Evolutionary conservation across 78 protist species (phyloP).

Genomic region (Creolimax fragrantissima): DNA sequence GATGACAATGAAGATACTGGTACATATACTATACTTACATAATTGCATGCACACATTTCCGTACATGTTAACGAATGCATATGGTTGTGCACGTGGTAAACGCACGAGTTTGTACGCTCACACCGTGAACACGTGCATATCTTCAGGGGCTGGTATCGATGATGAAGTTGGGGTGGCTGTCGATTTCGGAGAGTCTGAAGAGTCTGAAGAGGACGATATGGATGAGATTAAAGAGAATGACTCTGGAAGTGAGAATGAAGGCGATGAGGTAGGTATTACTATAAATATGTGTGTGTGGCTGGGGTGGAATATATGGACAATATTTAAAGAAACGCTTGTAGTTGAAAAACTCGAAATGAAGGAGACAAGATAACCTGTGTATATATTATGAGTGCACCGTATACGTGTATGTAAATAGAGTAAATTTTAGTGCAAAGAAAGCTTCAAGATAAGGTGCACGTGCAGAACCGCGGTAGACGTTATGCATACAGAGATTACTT

Average conservation of each 20-base stretch:
- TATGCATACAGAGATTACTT: no score
- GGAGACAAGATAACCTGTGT: no score
- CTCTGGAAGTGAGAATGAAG: constrained; percentile 18
- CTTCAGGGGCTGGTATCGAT: constrained; percentile 30
- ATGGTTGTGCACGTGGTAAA: not conserved
- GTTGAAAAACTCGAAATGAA: no score
- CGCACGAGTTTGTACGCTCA: not conserved
- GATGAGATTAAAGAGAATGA: constrained; percentile 16
- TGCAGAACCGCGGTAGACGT: no score
- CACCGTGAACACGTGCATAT: not conserved
- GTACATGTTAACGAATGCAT: not conserved
- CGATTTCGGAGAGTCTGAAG: constrained; percentile 68
- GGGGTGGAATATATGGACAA: not conserved
- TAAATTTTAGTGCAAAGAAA: no score
- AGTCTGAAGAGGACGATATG: constrained; percentile 24
- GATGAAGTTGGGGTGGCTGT: constrained; percentile 77
- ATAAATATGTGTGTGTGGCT: not conserved
- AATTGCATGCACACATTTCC: not conserved
- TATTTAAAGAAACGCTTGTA: no score
- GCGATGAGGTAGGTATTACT: not conserved
- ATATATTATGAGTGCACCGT: no score
- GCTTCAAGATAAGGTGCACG: no score
- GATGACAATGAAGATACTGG: not conserved
- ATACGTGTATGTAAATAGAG: no score
- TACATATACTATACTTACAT: not conserved